Base-by-base conservation (phyloP, 2,329 filamentous ascomycete species). In the Chaetomium olivaceum region DNA sequence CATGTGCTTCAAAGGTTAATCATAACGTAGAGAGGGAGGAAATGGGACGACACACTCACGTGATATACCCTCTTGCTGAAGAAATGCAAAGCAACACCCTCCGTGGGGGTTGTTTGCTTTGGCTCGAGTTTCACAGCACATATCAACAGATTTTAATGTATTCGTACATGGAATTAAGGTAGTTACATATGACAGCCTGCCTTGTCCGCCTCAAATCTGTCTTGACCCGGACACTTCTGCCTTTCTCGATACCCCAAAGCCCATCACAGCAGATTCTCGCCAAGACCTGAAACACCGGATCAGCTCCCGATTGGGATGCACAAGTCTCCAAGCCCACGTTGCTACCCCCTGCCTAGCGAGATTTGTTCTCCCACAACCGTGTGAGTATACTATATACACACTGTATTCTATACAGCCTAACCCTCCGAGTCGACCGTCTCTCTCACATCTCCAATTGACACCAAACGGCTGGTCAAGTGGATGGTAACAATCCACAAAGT, bases 341-440 rank as follows among this genome's bases (percentile, higher is more conserved):
- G 3, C 25, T 25, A 14, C 36, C 60, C 60, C 59, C 36, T 55
- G 59, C 3, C 59, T 5, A 6, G 11, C 59, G 25, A 36, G 33
- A 36, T 25, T 55, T 61, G 59, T 46, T 55, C 31, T 62, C 50
- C 50, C 59, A 54, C 59, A 36, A 16, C 59, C 59, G 23, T 39
- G 21, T 25, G 23, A 29, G 31, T 31, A 46, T 29, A 21, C 39
- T 1, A 21, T 31, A n/a, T 31, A 31, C 29, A 12, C 39, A 48
- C 43, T 50, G 39, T 9, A 4, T 4, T 21, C 23, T 52, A 9
- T 25, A 11, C 33, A 12, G 3, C 50, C 23, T 25, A 3, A 29
- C 27, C 48, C 50, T 16, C 21, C 3, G 23, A 5, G 16, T 43
- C 39, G 16, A 5, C 5, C 16, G n/a, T 6, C 5, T 43, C 16